Percentiles rank a stretch among this genome's conserved stretches.
Conservation (phyloP, 78 protist species). For the Ministeria vibrans region DNA sequence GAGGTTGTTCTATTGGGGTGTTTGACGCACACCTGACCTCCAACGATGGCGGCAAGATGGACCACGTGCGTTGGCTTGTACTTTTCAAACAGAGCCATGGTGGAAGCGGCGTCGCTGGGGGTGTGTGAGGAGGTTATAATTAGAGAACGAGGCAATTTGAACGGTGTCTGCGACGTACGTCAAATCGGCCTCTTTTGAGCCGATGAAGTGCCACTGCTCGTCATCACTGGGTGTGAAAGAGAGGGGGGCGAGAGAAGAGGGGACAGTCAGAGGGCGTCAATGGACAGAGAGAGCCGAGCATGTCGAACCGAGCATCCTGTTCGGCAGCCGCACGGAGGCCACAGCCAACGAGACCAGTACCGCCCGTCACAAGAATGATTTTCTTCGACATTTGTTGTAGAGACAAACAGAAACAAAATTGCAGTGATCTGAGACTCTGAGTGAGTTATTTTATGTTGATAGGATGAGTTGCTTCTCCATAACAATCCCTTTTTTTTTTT, state of each 20-base stretch:
- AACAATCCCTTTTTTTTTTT: too few species aligned
- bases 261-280: too few species aligned
- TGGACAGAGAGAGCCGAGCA: too few species aligned
- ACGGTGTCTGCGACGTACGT: background rate
- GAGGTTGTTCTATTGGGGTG: too few species aligned
- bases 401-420: background rate
- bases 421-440: too few species aligned
- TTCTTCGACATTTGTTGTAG: background rate
- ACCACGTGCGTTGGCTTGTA: constrained; percentile 84
- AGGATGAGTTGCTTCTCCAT: too few species aligned
- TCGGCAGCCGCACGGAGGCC: constrained; percentile 44
- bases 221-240: too few species aligned
- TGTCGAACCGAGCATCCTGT: background rate
- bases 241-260: too few species aligned
- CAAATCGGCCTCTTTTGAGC: constrained; percentile 68
- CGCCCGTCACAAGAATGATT: constrained; percentile 60
- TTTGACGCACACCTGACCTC: too few species aligned
- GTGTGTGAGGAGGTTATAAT: background rate
- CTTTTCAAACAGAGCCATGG: constrained; percentile 54
- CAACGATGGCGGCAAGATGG: constrained; percentile 84
- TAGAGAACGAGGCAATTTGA: background rate
- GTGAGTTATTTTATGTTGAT: too few species aligned
- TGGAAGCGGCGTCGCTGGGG: constrained; percentile 17
- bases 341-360: constrained; percentile 82
- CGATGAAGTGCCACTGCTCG: constrained; percentile 68